phyloP scores from a whole-genome alignment of 1,284 basidiomycete genomes.

The Pseudozyma tsukubaensis region DNA sequence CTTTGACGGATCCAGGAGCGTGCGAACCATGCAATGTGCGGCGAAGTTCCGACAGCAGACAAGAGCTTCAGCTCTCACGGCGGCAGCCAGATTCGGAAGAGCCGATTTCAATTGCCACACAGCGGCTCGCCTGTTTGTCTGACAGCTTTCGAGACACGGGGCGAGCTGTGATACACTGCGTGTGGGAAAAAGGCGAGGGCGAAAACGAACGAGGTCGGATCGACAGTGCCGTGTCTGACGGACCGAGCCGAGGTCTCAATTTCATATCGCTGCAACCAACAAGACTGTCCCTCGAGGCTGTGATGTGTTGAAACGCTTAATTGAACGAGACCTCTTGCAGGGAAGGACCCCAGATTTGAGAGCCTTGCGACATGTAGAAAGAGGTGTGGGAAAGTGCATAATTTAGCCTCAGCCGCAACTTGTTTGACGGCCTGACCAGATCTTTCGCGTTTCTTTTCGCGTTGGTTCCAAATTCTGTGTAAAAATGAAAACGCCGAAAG shows the following conservation, averaged over 20 bases:
- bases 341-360: conserved; percentile 15
- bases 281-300: too few species aligned
- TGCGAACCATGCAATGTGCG: too few species aligned
- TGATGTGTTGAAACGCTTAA: not conserved
- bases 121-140: not conserved
- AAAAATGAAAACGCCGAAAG: not conserved
- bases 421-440: not conserved
- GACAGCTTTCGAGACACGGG: conserved; percentile 1
- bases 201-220: not conserved
- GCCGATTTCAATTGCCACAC: too few species aligned
- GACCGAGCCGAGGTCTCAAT: too few species aligned
- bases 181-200: not conserved
- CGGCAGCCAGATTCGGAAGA: too few species aligned
- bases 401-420: not conserved
- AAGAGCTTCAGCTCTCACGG: too few species aligned
- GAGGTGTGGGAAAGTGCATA: conserved; percentile 1
- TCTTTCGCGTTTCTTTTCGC: too few species aligned
- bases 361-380: not conserved
- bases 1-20: too few species aligned
- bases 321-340: not conserved
- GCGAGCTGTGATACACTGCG: not conserved
- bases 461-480: too few species aligned
- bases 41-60: too few species aligned
- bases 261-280: too few species aligned
- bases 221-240: not conserved